Percentiles rank a stretch among this genome's conserved stretches.
phyloP scores from a whole-genome alignment of 805 yeast genomes.

The Nakazawaea ambrosiae region DNA sequence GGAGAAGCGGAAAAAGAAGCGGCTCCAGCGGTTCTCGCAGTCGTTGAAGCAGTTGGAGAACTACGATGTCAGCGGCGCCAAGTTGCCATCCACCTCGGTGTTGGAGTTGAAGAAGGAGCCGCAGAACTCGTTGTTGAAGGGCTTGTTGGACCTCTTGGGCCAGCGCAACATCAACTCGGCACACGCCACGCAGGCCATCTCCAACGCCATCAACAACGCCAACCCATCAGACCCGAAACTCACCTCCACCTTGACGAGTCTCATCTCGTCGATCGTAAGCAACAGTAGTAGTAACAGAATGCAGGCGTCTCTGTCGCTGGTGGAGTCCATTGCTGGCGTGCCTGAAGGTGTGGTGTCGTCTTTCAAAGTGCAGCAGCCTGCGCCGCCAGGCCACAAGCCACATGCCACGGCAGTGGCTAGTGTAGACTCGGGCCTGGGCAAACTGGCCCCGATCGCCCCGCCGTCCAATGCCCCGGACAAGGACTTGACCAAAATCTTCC shows the following conservation, averaged over 20 bases:
- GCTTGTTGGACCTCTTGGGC: constrained; percentile 1
- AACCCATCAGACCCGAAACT: constrained; percentile 16
- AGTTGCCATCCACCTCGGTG: constrained; percentile 12
- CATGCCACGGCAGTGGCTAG: background rate
- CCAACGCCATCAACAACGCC: constrained; percentile 21
- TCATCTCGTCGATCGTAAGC: background rate
- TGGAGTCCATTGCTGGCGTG: constrained; percentile 17
- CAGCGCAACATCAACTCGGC: constrained; percentile 14
- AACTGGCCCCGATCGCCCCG: constrained; percentile 11
- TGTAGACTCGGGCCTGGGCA: background rate
- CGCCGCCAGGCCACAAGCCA: too few relatives aligned
- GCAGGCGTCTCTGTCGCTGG: background rate
- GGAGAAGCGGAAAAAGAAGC: constrained; percentile 51
- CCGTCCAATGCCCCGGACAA: constrained; percentile 18
- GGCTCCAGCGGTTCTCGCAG: constrained; percentile 39
- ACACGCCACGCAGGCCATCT: constrained; percentile 30
- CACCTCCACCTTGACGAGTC: constrained; percentile 6
- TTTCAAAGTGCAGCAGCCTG: constrained; percentile 21
- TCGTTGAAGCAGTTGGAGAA: constrained; percentile 12
- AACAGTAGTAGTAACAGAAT: background rate
- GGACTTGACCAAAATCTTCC: constrained; percentile 13
- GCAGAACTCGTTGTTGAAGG: constrained; percentile 6
- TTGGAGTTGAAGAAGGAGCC: constrained; percentile 17
- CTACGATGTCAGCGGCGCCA: constrained; percentile 13
- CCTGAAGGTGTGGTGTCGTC: constrained; percentile 24